phyloP scores from a whole-genome alignment of 2,329 filamentous ascomycete species.

The Apiospora kogelbergensis region DNA sequence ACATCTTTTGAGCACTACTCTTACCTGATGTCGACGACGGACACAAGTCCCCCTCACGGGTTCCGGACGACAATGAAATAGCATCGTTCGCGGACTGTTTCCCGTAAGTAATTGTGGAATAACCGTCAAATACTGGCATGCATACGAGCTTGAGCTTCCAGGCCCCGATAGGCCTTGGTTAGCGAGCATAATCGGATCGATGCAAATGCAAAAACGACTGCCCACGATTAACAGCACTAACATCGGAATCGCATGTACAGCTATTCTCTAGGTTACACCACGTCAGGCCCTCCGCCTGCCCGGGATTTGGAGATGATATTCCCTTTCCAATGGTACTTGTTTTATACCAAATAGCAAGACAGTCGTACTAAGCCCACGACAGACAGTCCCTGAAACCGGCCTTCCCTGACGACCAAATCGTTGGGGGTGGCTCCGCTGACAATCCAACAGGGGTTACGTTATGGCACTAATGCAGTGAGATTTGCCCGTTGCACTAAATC shows the following conservation, averaged over 20 bases:
- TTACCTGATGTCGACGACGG: too few species aligned
- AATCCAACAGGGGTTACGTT: background rate
- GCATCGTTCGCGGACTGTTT: too few species aligned
- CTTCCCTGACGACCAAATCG: background rate
- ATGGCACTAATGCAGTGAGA: constrained; percentile 6
- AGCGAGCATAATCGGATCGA: background rate
- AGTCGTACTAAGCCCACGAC: background rate
- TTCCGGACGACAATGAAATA: too few species aligned
- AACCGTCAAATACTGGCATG: background rate
- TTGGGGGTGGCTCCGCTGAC: background rate
- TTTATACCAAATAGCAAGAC: background rate
- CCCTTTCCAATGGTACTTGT: too few species aligned
- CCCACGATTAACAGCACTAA: background rate
- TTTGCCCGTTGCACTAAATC: background rate
- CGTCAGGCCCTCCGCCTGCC: background rate
- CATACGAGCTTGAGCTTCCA: background rate
- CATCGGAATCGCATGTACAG: background rate
- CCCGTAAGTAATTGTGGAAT: too few species aligned
- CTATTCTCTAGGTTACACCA: background rate
- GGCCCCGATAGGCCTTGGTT: background rate
- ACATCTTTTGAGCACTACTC: background rate
- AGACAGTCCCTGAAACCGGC: background rate
- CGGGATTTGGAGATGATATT: background rate
- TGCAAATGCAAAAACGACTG: background rate
- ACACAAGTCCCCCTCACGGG: too few species aligned